phyloP scores from a whole-genome alignment of 768 basidiomycete genomes.

The Phylloporus rhodoxanthus region DNA sequence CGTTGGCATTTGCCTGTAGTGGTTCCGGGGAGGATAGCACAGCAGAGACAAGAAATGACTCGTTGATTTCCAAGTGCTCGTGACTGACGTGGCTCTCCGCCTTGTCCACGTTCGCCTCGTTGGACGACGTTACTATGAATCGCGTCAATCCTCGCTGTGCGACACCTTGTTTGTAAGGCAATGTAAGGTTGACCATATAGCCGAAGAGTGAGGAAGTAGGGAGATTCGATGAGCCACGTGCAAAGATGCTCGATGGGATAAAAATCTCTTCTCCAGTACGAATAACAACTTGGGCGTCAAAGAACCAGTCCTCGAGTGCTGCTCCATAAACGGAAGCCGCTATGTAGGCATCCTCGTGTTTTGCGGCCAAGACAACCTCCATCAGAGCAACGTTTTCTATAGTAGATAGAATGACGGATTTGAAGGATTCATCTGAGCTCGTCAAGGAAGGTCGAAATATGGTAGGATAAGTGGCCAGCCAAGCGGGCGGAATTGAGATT shows the following conservation, averaged over 20 bases:
- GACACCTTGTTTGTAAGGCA: conserved; percentile 72
- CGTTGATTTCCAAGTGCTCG: conserved; percentile 62
- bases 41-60: conserved; percentile 61
- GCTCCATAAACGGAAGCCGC: conserved; percentile 33
- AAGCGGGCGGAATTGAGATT: conserved; percentile 35
- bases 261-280: conserved; percentile 44
- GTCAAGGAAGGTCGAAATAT: conserved; percentile 30
- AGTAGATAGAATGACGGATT: conserved; percentile 16
- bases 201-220: conserved; percentile 20
- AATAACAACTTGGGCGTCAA: conserved; percentile 39
- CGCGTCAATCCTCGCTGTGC: conserved; percentile 43
- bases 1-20: conserved; percentile 3
- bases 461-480: conserved; percentile 33
- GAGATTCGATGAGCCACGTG: conserved; percentile 11
- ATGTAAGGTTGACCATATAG: conserved; percentile 53
- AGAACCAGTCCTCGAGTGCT: conserved; percentile 41
- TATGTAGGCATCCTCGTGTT: conserved; percentile 45
- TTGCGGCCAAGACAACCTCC: conserved; percentile 48
- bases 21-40: conserved; percentile 27
- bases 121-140: conserved; percentile 43
- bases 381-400: conserved; percentile 37
- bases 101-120: conserved; percentile 10
- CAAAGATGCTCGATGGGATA: conserved; percentile 19
- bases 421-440: conserved; percentile 3
- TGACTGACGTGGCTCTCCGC: conserved; percentile 11